phyloP scores from a whole-genome alignment of 345 rosid genomes.

The Aegle marmelos region DNA sequence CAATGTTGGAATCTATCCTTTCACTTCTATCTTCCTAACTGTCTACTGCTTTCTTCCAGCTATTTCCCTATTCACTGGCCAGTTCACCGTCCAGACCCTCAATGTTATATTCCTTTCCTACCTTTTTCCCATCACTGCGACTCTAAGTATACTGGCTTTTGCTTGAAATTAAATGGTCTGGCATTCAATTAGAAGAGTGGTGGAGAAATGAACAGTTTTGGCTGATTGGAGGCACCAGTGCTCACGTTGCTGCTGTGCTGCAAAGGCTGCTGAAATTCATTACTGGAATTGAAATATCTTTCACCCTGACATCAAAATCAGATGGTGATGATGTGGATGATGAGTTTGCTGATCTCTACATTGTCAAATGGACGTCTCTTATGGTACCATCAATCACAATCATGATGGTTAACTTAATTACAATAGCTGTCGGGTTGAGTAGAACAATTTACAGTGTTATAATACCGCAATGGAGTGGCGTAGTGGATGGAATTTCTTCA shows the following conservation, averaged over 20 bases:
- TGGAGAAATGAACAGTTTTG: slow-evolving; percentile 99
- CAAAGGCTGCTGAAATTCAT: slow-evolving; percentile 86
- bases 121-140: slow-evolving; percentile 71
- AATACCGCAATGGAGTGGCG: slow-evolving; percentile 86
- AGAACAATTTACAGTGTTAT: slow-evolving; percentile 78
- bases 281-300: slow-evolving; percentile 91
- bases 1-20: slow-evolving; percentile 95
- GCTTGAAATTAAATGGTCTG: slow-evolving; percentile 97
- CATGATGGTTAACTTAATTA: slow-evolving; percentile 89
- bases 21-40: slow-evolving; percentile 87
- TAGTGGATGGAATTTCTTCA: slow-evolving; percentile 96
- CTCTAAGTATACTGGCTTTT: slow-evolving; percentile 75
- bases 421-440: slow-evolving; percentile 90
- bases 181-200: slow-evolving; percentile 90
- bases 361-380: slow-evolving; percentile 81
- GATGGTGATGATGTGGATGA: slow-evolving; percentile 89
- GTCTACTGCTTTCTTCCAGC: slow-evolving; percentile 99
- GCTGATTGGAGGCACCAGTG: slow-evolving; percentile 97
- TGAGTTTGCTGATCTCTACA: slow-evolving; percentile 86
- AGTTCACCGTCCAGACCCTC: slow-evolving; percentile 82
- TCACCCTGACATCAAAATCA: slow-evolving; percentile 85
- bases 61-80: slow-evolving; percentile 91
- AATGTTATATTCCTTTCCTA: slow-evolving; percentile 83
- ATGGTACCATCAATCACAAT: slow-evolving; percentile 92
- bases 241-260: slow-evolving; percentile 94